A percentile compares a stretch with the other conserved stretches of the same genome.
Conservation (phyloP, 2,329 filamentous ascomycete species). For the Fusarium miscanthi region DNA sequence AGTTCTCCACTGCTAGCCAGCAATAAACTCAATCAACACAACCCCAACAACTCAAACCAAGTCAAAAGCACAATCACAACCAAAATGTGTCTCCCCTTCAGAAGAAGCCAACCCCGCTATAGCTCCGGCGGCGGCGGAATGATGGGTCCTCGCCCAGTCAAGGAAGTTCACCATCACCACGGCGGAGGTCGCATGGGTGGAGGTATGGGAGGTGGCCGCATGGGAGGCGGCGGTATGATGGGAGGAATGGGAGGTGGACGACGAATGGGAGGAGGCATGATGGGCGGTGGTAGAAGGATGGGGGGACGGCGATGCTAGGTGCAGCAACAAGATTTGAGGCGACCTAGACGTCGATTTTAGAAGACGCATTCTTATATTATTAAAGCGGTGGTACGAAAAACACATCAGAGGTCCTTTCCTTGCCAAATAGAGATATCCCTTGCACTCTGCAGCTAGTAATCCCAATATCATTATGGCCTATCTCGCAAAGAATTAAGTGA, state of each 20-base stretch:
- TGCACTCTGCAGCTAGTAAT: too few species aligned
- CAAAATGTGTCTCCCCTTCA: conserved; percentile 23
- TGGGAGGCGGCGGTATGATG: conserved; percentile 16
- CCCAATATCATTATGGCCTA: too few species aligned
- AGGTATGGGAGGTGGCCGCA: conserved; percentile 13
- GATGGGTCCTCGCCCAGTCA: conserved; percentile 21
- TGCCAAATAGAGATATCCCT: not conserved
- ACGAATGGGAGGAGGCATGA: conserved; percentile 1
- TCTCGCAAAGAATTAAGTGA: not conserved
- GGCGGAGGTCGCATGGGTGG: conserved; percentile 4
- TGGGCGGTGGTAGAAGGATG: conserved; percentile 10
- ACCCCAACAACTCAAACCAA: not conserved
- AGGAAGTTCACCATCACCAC: conserved; percentile 16
- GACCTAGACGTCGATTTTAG: not conserved
- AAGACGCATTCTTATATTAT: not conserved
- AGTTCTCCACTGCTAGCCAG: not conserved
- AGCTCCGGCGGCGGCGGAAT: conserved; percentile 4
- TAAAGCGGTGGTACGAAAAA: not conserved
- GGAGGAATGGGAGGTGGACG: conserved; percentile 18
- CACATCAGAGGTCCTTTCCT: not conserved
- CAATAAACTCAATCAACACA: not conserved
- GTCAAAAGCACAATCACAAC: not conserved
- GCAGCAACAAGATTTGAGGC: not conserved
- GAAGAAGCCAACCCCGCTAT: not conserved
- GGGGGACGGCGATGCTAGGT: conserved; percentile 8